phyloP scores from a whole-genome alignment of 495 filamentous ascomycete genomes.

The Glarea lozoyensis region DNA sequence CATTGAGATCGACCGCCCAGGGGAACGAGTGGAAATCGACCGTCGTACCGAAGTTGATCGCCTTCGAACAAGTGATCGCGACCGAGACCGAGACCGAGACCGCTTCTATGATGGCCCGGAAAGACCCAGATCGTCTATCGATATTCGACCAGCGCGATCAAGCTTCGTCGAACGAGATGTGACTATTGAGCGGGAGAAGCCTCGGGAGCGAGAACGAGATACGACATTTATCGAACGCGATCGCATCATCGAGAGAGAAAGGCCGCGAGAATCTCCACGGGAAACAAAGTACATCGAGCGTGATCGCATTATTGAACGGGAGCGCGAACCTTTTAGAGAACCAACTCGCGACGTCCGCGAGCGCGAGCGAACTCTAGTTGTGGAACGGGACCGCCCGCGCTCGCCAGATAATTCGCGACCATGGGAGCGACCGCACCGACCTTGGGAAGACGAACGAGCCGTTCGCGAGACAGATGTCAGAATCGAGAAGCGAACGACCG shows the following conservation, averaged over 20 bases:
- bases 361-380: conserved; percentile 30
- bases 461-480: conserved; percentile 28
- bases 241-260: too few species aligned
- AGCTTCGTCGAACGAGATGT: conserved; percentile 18
- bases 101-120: conserved; percentile 8
- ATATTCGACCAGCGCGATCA: conserved; percentile 24
- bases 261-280: too few species aligned
- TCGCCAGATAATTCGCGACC: conserved; percentile 40
- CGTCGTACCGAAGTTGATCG: conserved; percentile 34
- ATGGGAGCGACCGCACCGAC: conserved; percentile 36
- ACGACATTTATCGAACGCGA: conserved; percentile 20
- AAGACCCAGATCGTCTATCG: conserved; percentile 17
- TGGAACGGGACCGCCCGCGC: conserved; percentile 28
- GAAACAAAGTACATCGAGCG: conserved; percentile 21
- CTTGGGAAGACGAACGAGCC: conserved; percentile 28
- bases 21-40: conserved; percentile 34
- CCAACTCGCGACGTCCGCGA: conserved; percentile 32
- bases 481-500: conserved; percentile 32
- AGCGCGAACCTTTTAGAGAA: conserved; percentile 29
- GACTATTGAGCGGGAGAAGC: not conserved
- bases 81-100: too few species aligned
- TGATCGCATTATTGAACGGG: conserved; percentile 1
- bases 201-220: too few species aligned
- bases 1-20: conserved; percentile 29
- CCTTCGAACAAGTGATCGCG: too few species aligned